These are phyloP conservation scores for Rhexocercosporidium sp. DNA, from an alignment of 2,329 filamentous ascomycete species.

Conservation along the genomic window DNA sequence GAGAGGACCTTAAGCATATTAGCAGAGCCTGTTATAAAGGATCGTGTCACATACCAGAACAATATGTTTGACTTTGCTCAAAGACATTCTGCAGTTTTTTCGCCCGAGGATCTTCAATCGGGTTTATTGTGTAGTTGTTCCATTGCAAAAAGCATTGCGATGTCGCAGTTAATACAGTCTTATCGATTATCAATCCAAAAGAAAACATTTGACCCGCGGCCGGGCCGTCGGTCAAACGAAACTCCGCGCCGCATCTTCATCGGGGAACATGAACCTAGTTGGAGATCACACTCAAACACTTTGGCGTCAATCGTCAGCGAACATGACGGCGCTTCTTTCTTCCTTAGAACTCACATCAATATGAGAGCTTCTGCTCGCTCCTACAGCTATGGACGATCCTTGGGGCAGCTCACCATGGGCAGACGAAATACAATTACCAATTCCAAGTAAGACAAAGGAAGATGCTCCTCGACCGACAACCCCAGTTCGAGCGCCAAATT, in stretches of 20 bases:
- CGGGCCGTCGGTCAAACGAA: background rate
- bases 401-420: constrained; percentile 47
- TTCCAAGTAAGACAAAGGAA: constrained; percentile 24
- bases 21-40: constrained; percentile 6
- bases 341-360: constrained; percentile 32
- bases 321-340: constrained; percentile 9
- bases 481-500: constrained; percentile 27
- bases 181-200: constrained; percentile 42
- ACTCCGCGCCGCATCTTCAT: background rate
- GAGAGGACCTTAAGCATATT: constrained; percentile 69
- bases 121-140: constrained; percentile 17
- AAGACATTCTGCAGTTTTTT: constrained; percentile 57
- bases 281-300: constrained; percentile 21
- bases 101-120: constrained; percentile 12
- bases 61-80: constrained; percentile 76
- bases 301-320: constrained; percentile 14
- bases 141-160: constrained; percentile 22
- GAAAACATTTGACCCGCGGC: constrained; percentile 11
- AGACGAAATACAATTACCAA: constrained; percentile 38
- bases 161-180: constrained; percentile 23
- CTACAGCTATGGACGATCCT: constrained; percentile 45
- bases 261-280: background rate
- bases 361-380: constrained; percentile 36
- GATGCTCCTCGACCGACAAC: constrained; percentile 24
- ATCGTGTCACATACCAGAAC: constrained; percentile 63